Conservation (phyloP, 306 rosid genomes). For the Lathyrus sativus region DNA sequence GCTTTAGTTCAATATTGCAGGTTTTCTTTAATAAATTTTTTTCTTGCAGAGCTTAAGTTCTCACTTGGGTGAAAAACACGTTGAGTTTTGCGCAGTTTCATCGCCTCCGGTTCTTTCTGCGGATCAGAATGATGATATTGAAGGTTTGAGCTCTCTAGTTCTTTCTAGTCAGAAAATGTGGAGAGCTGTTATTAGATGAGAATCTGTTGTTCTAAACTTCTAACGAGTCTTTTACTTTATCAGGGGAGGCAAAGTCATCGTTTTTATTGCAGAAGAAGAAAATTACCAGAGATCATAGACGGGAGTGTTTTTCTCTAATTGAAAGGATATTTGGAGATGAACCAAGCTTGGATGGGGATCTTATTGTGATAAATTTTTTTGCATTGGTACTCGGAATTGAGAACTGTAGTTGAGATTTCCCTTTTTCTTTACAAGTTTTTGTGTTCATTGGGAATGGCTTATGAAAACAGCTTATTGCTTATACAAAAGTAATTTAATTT, state of each 20-base stretch:
- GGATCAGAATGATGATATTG: conserved; percentile 44
- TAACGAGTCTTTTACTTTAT: conserved; percentile 40
- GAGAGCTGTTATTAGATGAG: conserved; percentile 8
- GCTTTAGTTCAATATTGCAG: neutral
- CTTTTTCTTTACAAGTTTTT: conserved; percentile 8
- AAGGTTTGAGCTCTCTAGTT: conserved; percentile 52
- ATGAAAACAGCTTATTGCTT: no score
- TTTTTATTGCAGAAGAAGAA: conserved; percentile 56
- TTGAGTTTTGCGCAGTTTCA: conserved; percentile 58
- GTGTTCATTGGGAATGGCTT: neutral
- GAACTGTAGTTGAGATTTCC: conserved; percentile 5
- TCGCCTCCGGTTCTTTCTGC: conserved; percentile 70
- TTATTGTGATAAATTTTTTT: conserved; percentile 74
- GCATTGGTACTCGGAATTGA: conserved; percentile 61
- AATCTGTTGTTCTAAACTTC: conserved; percentile 23
- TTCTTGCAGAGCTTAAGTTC: conserved; percentile 56
- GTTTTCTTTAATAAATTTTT: conserved; percentile 24
- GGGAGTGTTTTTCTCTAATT: conserved; percentile 58
- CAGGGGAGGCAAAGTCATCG: conserved; percentile 50
- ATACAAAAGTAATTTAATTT: no score
- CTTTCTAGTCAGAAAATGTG: conserved; percentile 19
- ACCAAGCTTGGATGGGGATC: conserved; percentile 62
- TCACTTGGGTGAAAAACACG: conserved; percentile 60
- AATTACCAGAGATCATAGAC: conserved; percentile 57
- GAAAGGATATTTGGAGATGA: conserved; percentile 67